These are phyloP conservation scores for Jacaranda mimosifolia DNA, from an alignment of 257 asterid genomes.

Conservation along the genomic window DNA sequence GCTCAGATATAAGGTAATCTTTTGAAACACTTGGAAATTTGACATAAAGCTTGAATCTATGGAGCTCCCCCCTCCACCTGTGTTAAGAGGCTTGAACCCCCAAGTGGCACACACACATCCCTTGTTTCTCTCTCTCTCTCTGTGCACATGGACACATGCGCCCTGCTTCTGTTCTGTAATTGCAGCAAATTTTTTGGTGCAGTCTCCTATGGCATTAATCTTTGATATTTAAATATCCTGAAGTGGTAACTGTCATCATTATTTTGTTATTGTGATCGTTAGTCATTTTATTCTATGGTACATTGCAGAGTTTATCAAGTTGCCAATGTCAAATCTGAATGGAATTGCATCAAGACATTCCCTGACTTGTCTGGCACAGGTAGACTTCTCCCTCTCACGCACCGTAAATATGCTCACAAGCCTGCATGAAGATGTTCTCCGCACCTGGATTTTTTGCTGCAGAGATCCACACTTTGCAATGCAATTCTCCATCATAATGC, in stretches of 20 bases:
- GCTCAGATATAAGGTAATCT: slow-evolving; percentile 82
- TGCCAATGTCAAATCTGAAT: slow-evolving; percentile 87
- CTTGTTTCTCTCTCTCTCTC: neutral
- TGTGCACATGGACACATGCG: neutral
- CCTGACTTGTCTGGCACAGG: slow-evolving; percentile 99
- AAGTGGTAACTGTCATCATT: neutral
- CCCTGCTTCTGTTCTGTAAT: neutral
- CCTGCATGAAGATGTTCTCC: slow-evolving; percentile 3
- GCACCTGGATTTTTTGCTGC: neutral
- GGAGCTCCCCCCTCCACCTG: neutral
- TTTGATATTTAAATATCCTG: slow-evolving; percentile 12
- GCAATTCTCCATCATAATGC: neutral
- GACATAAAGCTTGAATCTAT: neutral
- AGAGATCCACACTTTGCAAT: neutral
- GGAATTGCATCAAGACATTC: slow-evolving; percentile 89
- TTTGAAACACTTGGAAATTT: neutral
- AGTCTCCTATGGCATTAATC: neutral
- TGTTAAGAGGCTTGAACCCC: neutral
- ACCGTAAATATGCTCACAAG: neutral
- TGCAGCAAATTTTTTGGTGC: neutral
- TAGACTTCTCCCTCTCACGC: slow-evolving; percentile 37
- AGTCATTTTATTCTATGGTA: slow-evolving; percentile 24
- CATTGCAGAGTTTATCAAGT: slow-evolving; percentile 81
- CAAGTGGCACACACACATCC: neutral
- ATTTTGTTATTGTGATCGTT: neutral